These are phyloP conservation scores for Pholiota microspora DNA, from an alignment of 768 basidiomycete genomes.

Conservation along the genomic window DNA sequence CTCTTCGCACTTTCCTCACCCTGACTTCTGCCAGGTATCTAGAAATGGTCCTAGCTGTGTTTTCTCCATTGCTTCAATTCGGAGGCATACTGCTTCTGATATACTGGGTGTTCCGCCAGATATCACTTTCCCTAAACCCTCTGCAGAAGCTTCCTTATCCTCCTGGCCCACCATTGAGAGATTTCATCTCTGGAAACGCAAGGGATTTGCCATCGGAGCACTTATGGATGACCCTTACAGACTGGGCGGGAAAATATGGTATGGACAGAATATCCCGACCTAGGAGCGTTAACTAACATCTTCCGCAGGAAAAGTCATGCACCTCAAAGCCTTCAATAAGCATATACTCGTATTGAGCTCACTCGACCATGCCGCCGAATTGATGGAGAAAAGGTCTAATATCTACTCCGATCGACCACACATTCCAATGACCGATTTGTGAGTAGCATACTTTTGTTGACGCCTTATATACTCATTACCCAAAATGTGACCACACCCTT, in stretches of 20 bases:
- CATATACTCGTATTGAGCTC: constrained; percentile 23
- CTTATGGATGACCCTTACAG: not conserved
- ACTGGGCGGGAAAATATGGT: not conserved
- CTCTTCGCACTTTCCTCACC: no score
- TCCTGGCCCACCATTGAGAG: not conserved
- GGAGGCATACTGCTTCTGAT: not conserved
- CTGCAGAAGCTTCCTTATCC: not conserved
- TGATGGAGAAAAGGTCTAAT: constrained; percentile 22
- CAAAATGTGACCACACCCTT: not conserved
- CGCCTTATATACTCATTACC: not conserved
- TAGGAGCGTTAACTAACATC: not conserved
- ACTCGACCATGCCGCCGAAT: constrained; percentile 17
- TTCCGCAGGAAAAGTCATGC: not conserved
- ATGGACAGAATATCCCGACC: not conserved
- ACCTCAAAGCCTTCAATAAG: constrained; percentile 4
- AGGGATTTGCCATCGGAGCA: not conserved
- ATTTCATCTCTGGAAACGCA: not conserved
- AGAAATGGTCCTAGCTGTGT: no score
- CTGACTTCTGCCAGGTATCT: no score
- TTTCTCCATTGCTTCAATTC: not conserved
- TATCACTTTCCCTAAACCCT: not conserved
- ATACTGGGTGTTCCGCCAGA: not conserved
- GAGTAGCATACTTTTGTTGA: not conserved
- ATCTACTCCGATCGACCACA: constrained; percentile 6
- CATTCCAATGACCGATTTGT: constrained; percentile 24